A percentile compares a stretch with the other conserved stretches of the same genome.
These are phyloP conservation scores for Rosa multiflora DNA, from an alignment of 306 rosid genomes.

Conservation along the genomic window DNA sequence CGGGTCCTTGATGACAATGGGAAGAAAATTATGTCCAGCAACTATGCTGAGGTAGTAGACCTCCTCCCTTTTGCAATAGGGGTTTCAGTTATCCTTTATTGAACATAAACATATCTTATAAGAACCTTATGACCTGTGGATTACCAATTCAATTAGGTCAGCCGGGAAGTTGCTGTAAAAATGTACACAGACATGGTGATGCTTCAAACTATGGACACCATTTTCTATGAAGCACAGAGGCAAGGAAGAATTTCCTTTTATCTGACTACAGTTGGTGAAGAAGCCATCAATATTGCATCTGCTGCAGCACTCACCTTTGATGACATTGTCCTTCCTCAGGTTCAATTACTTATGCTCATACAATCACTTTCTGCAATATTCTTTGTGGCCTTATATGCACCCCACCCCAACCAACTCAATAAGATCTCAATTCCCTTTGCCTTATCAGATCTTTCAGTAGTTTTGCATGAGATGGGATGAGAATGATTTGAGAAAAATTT, in stretches of 20 bases:
- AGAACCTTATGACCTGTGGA: constrained; percentile 7
- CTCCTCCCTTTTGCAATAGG: background rate
- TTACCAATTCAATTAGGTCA: constrained; percentile 44
- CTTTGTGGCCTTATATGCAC: constrained; percentile 8
- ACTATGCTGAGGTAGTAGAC: constrained; percentile 49
- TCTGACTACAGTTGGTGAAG: constrained; percentile 76
- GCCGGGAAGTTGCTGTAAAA: constrained; percentile 56
- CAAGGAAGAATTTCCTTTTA: constrained; percentile 93
- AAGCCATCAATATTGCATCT: constrained; percentile 81
- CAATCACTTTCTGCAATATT: too few species aligned
- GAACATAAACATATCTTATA: background rate
- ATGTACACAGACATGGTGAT: constrained; percentile 80
- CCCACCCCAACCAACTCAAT: background rate
- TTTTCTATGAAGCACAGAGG: constrained; percentile 90
- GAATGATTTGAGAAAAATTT: constrained; percentile 18
- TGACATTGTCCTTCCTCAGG: constrained; percentile 88
- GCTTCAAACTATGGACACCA: constrained; percentile 85
- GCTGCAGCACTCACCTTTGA: constrained; percentile 78
- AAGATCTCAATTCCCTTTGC: constrained; percentile 2
- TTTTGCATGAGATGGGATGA: constrained; percentile 10
- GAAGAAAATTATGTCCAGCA: constrained; percentile 32
- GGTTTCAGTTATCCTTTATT: background rate
- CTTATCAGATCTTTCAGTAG: constrained; percentile 7
- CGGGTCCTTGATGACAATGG: constrained; percentile 82
- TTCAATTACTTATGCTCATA: constrained; percentile 18